Percentiles rank a stretch among this genome's conserved stretches.
These are phyloP conservation scores for Rhododendron kiyosumense DNA, from an alignment of 148 eudicot genomes.

Conservation along the genomic window DNA sequence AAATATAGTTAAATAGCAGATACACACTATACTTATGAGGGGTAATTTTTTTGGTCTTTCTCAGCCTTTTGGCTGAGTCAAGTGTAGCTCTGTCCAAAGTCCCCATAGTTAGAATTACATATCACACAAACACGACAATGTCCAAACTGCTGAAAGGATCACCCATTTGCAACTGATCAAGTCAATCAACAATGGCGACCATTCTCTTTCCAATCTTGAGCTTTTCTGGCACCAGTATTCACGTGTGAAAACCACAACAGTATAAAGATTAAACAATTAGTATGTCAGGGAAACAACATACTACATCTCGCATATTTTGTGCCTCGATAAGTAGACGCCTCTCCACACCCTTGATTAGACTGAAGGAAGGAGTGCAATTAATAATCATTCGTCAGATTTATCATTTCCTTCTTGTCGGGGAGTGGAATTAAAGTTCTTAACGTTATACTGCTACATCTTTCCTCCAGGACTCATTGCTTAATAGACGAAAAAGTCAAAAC, in stretches of 20 bases:
- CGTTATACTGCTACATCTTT: too few species aligned
- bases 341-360: not conserved
- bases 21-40: not conserved
- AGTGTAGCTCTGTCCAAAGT: not conserved
- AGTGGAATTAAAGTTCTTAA: not conserved
- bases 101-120: not conserved
- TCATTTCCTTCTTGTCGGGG: not conserved
- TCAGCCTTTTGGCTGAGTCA: not conserved
- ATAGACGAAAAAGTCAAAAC: not conserved
- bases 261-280: not conserved
- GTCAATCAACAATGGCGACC: not conserved
- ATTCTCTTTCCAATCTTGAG: not conserved
- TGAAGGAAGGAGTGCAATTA: not conserved
- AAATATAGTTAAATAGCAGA: not conserved
- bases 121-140: not conserved
- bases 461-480: too few species aligned
- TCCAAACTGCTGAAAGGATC: not conserved
- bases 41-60: not conserved
- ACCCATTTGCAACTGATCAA: not conserved
- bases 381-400: not conserved
- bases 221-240: not conserved
- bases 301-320: not conserved
- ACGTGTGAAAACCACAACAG: not conserved
- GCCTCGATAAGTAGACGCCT: not conserved
- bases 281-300: not conserved